Conservation (phyloP, 768 basidiomycete genomes). For the Amanita jacksonii region DNA sequence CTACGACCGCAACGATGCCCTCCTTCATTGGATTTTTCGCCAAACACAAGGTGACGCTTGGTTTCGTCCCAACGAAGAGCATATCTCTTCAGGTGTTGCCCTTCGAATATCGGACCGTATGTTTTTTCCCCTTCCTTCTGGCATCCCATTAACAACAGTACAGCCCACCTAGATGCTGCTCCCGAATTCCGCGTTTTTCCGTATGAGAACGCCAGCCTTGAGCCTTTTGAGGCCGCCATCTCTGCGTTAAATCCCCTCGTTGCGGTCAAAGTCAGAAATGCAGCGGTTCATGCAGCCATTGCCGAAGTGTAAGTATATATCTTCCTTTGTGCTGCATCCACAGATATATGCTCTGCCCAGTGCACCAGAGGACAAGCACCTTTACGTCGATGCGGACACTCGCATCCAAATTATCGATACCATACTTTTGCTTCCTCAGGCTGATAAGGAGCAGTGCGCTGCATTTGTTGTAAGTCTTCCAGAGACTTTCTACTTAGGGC, state of each 20-base stretch:
- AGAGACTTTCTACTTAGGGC: not conserved
- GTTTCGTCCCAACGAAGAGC: conserved; percentile 73
- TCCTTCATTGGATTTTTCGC: conserved; percentile 71
- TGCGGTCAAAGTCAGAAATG: conserved; percentile 70
- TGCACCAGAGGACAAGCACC: conserved; percentile 42
- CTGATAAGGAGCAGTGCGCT: conserved; percentile 81
- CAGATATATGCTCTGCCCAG: conserved; percentile 25
- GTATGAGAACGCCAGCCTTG: conserved; percentile 63
- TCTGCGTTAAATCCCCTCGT: conserved; percentile 70
- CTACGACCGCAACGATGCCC: conserved; percentile 74
- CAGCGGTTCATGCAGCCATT: conserved; percentile 73
- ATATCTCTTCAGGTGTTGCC: conserved; percentile 66
- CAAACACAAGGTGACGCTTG: conserved; percentile 77
- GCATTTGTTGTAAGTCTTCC: conserved; percentile 68
- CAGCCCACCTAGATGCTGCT: conserved; percentile 13
- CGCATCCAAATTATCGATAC: conserved; percentile 81
- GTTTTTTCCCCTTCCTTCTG: conserved; percentile 13
- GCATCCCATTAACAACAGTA: not conserved
- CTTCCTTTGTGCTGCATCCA: conserved; percentile 13
- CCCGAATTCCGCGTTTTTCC: conserved; percentile 73
- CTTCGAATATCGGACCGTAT: conserved; percentile 37
- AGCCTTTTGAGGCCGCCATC: conserved; percentile 69
- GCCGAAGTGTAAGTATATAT: conserved; percentile 44
- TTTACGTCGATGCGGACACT: conserved; percentile 73
- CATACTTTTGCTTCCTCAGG: conserved; percentile 65